Conservation (phyloP, 2,329 filamentous ascomycete species). For the Aspergillus intermedius region DNA sequence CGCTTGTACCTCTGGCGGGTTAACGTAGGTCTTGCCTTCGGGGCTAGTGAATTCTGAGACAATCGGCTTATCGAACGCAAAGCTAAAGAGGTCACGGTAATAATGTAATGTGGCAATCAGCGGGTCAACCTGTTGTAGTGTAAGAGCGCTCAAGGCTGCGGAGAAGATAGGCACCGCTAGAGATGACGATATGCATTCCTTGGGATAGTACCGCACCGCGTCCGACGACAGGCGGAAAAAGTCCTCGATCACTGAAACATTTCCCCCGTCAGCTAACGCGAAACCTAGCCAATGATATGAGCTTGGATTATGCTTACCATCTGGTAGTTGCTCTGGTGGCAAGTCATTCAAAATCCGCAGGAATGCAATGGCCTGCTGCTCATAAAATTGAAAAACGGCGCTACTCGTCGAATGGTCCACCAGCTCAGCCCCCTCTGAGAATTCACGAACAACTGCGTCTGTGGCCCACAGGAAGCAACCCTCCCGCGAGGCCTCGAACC, state of each 20-base stretch:
- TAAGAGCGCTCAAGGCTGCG: slow-evolving; percentile 77
- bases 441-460: slow-evolving; percentile 88
- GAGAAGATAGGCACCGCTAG: slow-evolving; percentile 79
- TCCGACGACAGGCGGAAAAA: slow-evolving; percentile 93
- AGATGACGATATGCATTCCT: slow-evolving; percentile 70
- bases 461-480: slow-evolving; percentile 99
- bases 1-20: slow-evolving; percentile 62
- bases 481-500: slow-evolving; percentile 79
- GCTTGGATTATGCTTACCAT: slow-evolving; percentile 39
- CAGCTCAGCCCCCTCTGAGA: slow-evolving; percentile 80
- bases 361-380: slow-evolving; percentile 85
- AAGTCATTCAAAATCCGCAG: slow-evolving; percentile 82
- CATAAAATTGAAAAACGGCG: slow-evolving; percentile 89
- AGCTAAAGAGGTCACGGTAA: slow-evolving; percentile 81
- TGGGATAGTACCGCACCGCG: slow-evolving; percentile 85
- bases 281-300: background rate
- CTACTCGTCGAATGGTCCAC: slow-evolving; percentile 76
- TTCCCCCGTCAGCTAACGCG: slow-evolving; percentile 6
- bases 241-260: slow-evolving; percentile 69
- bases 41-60: slow-evolving; percentile 54
- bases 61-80: slow-evolving; percentile 66
- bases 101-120: slow-evolving; percentile 89
- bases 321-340: slow-evolving; percentile 67
- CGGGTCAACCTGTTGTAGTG: slow-evolving; percentile 84
- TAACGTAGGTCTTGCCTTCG: slow-evolving; percentile 53